Base-by-base conservation (phyloP, 2,329 filamentous ascomycete genomes). In the Hymenoscyphus salicellus region DNA sequence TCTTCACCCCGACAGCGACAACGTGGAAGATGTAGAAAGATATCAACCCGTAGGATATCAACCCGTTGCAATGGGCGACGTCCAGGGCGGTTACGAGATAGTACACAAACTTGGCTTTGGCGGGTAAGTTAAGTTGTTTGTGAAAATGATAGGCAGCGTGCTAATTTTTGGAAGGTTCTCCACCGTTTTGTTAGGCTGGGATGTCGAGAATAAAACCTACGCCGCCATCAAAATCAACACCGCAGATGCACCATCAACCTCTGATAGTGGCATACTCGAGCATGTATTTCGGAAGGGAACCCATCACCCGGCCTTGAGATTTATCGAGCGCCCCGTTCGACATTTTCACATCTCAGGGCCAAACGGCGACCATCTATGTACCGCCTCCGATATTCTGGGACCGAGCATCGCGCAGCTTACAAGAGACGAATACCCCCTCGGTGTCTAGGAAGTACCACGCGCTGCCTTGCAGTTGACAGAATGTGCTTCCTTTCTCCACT, bases 101-200 rank as follows among this genome's bases (percentile, higher is more conserved):
- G 65, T 80, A 32, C 77, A 79, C 64, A 83, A 83, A 70, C 69
- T 82, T 32, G 80, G 80, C n/a, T 77, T 75, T 41, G 80, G 81
- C 30, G 75, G 76, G 0, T 20, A 46, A 41, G 36, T 17, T 4
- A 3, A 11, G 8, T 41, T 3, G 8, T 41, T 17, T 6, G 17
- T 5, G 41, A n/a, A 6, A 1, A 16, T 46, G 14, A 5, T n/a
- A 46, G 5, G n/a, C 17, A n/a, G 41, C 3, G 5, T 5, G 14
- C 17, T 16, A 16, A 16, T 38, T n/a, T 17, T 1, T 20, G 14
- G 3, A 17, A n/a, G 14, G 7, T 81, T 72, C 66, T 78, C 79
- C 5, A 83, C 78, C 4, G 77, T 81, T 52, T 83, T 79, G 81
- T 76, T 82, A n/a, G 79, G 77, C 20, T 69, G 69, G 1, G 75